A percentile compares a stretch with the other conserved stretches of the same genome.
Conservation (phyloP, 768 basidiomycete genomes). For the Hypholoma sublateritium region DNA sequence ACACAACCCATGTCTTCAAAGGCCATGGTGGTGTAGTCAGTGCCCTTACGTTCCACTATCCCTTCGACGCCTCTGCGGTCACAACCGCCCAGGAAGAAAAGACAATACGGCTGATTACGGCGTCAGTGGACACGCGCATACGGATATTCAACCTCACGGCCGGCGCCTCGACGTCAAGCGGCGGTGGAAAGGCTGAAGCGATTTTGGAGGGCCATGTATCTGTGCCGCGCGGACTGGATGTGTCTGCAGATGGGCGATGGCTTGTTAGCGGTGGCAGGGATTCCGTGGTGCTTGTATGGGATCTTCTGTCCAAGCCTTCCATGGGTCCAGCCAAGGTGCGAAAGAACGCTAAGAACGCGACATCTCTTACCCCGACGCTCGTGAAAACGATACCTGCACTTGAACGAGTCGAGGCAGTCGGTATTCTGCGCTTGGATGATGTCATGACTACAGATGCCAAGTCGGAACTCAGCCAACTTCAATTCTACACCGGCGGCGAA, state of each 20-base stretch:
- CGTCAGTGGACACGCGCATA: slow-evolving; percentile 88
- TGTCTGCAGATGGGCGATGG: slow-evolving; percentile 85
- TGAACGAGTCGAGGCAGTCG: slow-evolving; percentile 87
- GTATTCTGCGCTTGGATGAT: slow-evolving; percentile 58
- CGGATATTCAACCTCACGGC: slow-evolving; percentile 88
- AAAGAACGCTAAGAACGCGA: slow-evolving; percentile 50
- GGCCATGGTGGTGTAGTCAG: slow-evolving; percentile 98
- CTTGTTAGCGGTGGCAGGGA: slow-evolving; percentile 91
- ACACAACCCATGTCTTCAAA: slow-evolving; percentile 91
- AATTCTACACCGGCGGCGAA: slow-evolving; percentile 89
- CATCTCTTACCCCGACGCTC: slow-evolving; percentile 53
- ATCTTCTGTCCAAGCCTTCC: slow-evolving; percentile 44
- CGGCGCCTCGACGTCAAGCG: slow-evolving; percentile 53
- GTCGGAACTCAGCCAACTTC: slow-evolving; percentile 40
- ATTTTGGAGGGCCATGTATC: slow-evolving; percentile 96
- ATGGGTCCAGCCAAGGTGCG: slow-evolving; percentile 27
- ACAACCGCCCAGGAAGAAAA: slow-evolving; percentile 39
- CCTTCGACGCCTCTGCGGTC: slow-evolving; percentile 49
- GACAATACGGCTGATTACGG: slow-evolving; percentile 83
- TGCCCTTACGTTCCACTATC: slow-evolving; percentile 84
- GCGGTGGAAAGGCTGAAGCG: slow-evolving; percentile 63
- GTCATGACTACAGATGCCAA: slow-evolving; percentile 45
- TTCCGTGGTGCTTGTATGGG: slow-evolving; percentile 92
- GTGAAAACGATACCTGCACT: slow-evolving; percentile 79
- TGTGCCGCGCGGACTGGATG: slow-evolving; percentile 88